Percentiles rank a stretch among this genome's conserved stretches.
Conservation (phyloP, 192 early-diverging fungal species). For the Linnemannia zychae region DNA sequence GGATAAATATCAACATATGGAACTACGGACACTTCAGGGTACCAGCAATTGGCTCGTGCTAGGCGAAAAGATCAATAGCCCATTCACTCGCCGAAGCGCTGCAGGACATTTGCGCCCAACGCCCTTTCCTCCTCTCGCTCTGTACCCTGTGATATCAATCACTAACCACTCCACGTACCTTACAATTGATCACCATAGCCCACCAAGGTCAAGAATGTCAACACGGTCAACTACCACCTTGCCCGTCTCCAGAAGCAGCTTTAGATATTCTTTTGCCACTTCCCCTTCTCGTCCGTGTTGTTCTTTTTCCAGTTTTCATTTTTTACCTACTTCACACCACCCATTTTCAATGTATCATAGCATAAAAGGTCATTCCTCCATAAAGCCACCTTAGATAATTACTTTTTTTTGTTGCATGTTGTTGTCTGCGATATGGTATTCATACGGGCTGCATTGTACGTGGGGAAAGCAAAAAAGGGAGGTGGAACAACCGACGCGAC, state of each 20-base stretch:
- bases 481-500: too few relatives aligned
- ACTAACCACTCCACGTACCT: not conserved
- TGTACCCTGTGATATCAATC: not conserved
- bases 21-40: too few relatives aligned
- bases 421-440: too few relatives aligned
- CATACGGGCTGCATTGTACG: too few relatives aligned
- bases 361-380: not conserved
- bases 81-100: too few relatives aligned
- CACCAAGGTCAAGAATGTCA: constrained; percentile 58
- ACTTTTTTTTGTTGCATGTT: too few relatives aligned
- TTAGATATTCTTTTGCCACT: constrained; percentile 29
- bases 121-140: not conserved
- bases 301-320: not conserved
- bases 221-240: constrained; percentile 70
- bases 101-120: too few relatives aligned
- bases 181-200: constrained; percentile 42
- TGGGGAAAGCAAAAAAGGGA: too few relatives aligned
- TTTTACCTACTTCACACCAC: constrained; percentile 5
- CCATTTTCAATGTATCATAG: constrained; percentile 29
- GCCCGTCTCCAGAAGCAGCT: constrained; percentile 70
- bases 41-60: too few relatives aligned
- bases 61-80: too few relatives aligned
- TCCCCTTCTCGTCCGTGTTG: not conserved
- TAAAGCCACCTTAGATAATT: not conserved
- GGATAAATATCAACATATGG: too few relatives aligned